These are phyloP conservation scores for Septoria linicola DNA, from an alignment of 2,329 filamentous ascomycete genomes.

Conservation along the genomic window DNA sequence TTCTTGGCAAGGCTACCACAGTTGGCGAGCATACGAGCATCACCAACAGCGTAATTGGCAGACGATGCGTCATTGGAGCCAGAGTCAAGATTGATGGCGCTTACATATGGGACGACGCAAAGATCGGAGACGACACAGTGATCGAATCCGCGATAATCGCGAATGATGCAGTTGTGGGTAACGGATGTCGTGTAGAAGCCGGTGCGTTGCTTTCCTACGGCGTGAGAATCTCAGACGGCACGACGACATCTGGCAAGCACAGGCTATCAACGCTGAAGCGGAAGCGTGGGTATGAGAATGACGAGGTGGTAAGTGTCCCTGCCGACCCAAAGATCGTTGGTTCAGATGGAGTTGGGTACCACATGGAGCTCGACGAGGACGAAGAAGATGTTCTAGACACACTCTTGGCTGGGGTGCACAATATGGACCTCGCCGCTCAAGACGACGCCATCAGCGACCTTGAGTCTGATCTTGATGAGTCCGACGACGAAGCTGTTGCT, in stretches of 20 bases:
- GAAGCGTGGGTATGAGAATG: conserved; percentile 46
- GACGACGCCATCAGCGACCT: conserved; percentile 64
- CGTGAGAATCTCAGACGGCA: conserved; percentile 67
- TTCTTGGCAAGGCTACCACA: conserved; percentile 73
- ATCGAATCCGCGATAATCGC: conserved; percentile 75
- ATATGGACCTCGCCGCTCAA: conserved; percentile 50
- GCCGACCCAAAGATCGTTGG: conserved; percentile 58
- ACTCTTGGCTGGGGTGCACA: conserved; percentile 34
- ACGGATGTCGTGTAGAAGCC: conserved; percentile 64
- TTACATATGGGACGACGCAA: conserved; percentile 83
- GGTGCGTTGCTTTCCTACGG: conserved; percentile 79
- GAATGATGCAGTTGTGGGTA: conserved; percentile 68
- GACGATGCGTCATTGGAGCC: conserved; percentile 80
- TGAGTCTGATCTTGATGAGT: conserved; percentile 48
- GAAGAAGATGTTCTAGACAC: conserved; percentile 55
- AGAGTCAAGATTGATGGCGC: conserved; percentile 77
- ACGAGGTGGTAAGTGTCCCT: conserved; percentile 35
- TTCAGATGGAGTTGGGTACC: conserved; percentile 59
- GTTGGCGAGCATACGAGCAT: conserved; percentile 72
- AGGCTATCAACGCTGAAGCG: conserved; percentile 50
- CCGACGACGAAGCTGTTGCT: conserved; percentile 44
- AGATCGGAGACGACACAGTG: conserved; percentile 70
- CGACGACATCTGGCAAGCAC: conserved; percentile 46
- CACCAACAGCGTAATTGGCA: conserved; percentile 75
- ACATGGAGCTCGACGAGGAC: conserved; percentile 61